These are phyloP conservation scores for Aspergillus diversus DNA, from an alignment of 495 filamentous ascomycete genomes.

Conservation along the genomic window DNA sequence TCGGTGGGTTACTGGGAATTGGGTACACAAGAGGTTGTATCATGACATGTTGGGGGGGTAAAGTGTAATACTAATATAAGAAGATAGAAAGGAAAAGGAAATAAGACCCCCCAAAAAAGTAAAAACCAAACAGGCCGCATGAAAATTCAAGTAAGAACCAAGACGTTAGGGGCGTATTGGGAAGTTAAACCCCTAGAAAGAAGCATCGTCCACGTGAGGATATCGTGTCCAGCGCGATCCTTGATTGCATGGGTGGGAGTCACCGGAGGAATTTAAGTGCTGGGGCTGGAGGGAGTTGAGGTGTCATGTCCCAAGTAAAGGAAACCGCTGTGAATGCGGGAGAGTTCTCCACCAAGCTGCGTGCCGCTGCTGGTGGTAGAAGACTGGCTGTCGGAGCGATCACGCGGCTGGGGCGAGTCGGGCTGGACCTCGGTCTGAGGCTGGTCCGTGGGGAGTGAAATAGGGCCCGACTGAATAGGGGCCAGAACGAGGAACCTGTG, in stretches of 20 bases:
- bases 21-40: slow-evolving; percentile 21
- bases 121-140: slow-evolving; percentile 9
- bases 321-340: slow-evolving; percentile 33
- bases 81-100: slow-evolving; percentile 6
- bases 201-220: slow-evolving; percentile 13
- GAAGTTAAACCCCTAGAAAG: slow-evolving; percentile 12
- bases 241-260: slow-evolving; percentile 10
- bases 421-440: slow-evolving; percentile 22
- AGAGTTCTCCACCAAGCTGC: slow-evolving; percentile 22
- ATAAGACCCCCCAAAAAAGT: neutral
- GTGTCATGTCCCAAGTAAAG: slow-evolving; percentile 37
- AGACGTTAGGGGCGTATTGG: neutral
- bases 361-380: slow-evolving; percentile 26
- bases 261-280: slow-evolving; percentile 9
- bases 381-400: slow-evolving; percentile 17
- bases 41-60: slow-evolving; percentile 7
- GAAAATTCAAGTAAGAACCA: slow-evolving; percentile 15
- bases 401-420: slow-evolving; percentile 3
- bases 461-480: slow-evolving; percentile 42
- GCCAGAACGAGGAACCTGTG: slow-evolving; percentile 45
- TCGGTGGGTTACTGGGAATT: slow-evolving; percentile 18
- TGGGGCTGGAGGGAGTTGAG: slow-evolving; percentile 7
- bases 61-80: slow-evolving; percentile 11
- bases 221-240: slow-evolving; percentile 35
- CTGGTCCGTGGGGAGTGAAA: slow-evolving; percentile 32